phyloP scores from a whole-genome alignment of 257 asterid species.

The Nyctanthes arbortristis region DNA sequence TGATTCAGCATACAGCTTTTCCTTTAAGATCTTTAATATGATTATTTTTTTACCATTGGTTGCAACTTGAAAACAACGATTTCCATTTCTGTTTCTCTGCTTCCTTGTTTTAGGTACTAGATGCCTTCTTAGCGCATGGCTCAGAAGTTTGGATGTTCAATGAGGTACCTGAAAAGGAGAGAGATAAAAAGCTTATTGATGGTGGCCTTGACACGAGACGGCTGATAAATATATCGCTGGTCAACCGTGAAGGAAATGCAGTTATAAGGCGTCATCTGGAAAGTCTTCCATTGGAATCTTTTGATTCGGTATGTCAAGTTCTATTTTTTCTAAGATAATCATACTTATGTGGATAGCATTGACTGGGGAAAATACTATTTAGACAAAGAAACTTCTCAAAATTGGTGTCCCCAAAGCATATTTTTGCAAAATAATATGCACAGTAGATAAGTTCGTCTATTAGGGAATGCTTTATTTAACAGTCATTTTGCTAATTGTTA shows the following conservation, averaged over 20 bases:
- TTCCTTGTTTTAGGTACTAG: conserved; percentile 62
- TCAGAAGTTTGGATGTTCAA: conserved; percentile 96
- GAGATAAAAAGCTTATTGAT: conserved; percentile 72
- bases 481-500: background rate
- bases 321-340: conserved; percentile 2
- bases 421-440: background rate
- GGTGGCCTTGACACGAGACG: conserved; percentile 80
- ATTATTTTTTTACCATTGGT: background rate
- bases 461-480: background rate
- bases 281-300: conserved; percentile 88
- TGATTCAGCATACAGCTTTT: conserved; percentile 23
- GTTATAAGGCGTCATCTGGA: conserved; percentile 85
- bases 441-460: background rate
- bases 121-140: conserved; percentile 76
- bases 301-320: conserved; percentile 72
- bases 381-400: conserved; percentile 9
- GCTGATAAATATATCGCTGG: conserved; percentile 65
- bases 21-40: conserved; percentile 29
- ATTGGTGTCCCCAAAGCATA: conserved; percentile 8
- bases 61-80: conserved; percentile 11
- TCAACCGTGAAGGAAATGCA: conserved; percentile 90
- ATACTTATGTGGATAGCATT: conserved; percentile 11
- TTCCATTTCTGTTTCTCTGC: conserved; percentile 1
- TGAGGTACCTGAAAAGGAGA: conserved; percentile 75
- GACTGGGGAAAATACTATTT: too few species aligned